Conservation (phyloP, 2,329 filamentous ascomycete species). For the Cytospora chrysosperma region DNA sequence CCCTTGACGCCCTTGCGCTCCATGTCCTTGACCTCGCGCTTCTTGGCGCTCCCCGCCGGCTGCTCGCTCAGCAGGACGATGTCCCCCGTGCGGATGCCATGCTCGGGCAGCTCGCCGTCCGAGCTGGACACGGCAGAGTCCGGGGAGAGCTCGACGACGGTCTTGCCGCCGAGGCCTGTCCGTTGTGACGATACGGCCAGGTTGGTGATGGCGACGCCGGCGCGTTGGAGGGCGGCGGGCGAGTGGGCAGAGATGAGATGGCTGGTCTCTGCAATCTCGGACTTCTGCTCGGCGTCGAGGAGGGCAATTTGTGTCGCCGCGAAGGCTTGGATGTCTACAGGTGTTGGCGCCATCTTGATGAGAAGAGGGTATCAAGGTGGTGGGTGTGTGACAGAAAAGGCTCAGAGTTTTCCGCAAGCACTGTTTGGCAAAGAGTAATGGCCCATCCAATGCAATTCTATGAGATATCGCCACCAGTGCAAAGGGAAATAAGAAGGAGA, state of each 20-base stretch:
- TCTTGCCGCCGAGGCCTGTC: constrained; percentile 89
- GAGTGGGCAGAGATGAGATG: constrained; percentile 65
- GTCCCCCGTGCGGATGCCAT: constrained; percentile 74
- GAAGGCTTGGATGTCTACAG: constrained; percentile 64
- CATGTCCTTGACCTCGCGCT: constrained; percentile 68
- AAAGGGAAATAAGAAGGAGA: not conserved
- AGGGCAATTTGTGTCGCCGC: constrained; percentile 69
- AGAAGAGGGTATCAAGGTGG: not conserved
- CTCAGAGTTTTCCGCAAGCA: not conserved
- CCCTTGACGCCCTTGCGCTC: constrained; percentile 68
- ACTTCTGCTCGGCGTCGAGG: constrained; percentile 67
- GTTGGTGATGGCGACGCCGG: constrained; percentile 77
- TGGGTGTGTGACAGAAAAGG: not conserved
- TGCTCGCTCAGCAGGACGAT: constrained; percentile 76
- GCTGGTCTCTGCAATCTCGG: constrained; percentile 70
- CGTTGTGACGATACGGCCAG: constrained; percentile 72
- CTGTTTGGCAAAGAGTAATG: not conserved
- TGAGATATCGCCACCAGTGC: not conserved
- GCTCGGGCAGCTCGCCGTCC: constrained; percentile 62
- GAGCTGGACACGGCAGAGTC: constrained; percentile 54
- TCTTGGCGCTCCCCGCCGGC: constrained; percentile 69
- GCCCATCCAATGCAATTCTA: not conserved
- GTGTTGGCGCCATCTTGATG: constrained; percentile 34
- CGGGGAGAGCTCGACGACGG: constrained; percentile 73
- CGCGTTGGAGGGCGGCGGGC: constrained; percentile 68